Base-by-base conservation (phyloP, 2,329 filamentous ascomycete genomes). In the Aspergillus ustus region DNA sequence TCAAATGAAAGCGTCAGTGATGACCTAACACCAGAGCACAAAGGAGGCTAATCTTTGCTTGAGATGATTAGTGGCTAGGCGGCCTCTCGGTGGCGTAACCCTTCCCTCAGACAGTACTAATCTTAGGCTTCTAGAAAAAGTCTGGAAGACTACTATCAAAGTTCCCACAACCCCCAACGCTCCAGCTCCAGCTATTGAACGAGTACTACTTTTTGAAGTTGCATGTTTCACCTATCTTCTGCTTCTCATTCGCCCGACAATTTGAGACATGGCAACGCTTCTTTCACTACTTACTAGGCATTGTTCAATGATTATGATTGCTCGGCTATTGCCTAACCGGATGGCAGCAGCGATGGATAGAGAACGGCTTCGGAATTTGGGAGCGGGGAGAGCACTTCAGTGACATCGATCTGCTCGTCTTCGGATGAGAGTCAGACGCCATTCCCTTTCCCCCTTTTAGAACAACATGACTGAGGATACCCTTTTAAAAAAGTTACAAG, bases 101-200 rank as follows among this genome's bases (percentile, higher is more conserved):
- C 19, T 54, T 56, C 48, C 58, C 22, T 34, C 45, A 54, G 52
- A 37, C 48, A 48, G 56, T 25, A 25, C 25, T 46, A 56, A 52
- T 51, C 50, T 51, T 19, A 25, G 53, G 51, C 59, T 76, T 76
- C 74, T 76, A 75, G 74, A 76, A 76, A 68, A 69, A 69, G 61
- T 64, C 64, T 76, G 68, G 74, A 76, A 76, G 55, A 55, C 56
- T 45, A 46, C 52, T 48, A 62, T 66, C 61, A 67, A 70, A 73
- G 69, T 65, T 72, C 73, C 63, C 63, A 64, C 60, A 48, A 63
- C 49, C 34, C 2, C 34, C 34, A 15, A 40, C 34, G 13, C 34
- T 40, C 11, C 34, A 17, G 9, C 34, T 37, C 57, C 58, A 19
- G n/a, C 20, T 29, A 25, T n/a, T 7, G 25, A 25, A 3, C 4